Evolutionary conservation across 176 grass and related monocot species (phyloP).

Genomic region (Paspalum notatum): DNA sequence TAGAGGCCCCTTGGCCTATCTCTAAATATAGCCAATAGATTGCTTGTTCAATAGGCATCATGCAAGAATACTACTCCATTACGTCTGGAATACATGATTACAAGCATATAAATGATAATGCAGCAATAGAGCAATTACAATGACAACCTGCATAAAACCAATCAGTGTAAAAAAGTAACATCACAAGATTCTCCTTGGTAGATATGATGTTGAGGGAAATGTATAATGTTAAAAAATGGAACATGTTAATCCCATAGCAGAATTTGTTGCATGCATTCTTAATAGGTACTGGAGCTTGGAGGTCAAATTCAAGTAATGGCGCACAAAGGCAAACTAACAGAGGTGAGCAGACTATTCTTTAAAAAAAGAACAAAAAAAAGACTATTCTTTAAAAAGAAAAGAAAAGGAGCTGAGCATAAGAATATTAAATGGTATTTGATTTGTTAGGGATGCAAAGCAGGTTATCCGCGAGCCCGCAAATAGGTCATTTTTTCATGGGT

Average conservation of each 20-base stretch:
- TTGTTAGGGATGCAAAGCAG: not conserved
- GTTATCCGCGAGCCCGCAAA: too few relatives aligned
- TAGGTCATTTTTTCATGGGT: too few relatives aligned
- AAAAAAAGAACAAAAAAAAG: too few relatives aligned
- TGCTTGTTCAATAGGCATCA: not conserved
- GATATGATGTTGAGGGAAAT: not conserved
- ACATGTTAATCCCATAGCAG: not conserved
- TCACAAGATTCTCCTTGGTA: not conserved
- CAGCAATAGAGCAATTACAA: not conserved
- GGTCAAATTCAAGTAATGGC: not conserved
- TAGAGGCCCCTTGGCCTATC: too few relatives aligned
- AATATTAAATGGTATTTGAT: not conserved
- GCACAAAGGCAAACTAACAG: not conserved
- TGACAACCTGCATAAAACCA: not conserved
- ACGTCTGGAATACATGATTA: not conserved
- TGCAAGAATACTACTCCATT: not conserved
- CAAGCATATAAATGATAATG: conserved; percentile 5
- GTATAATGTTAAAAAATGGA: not conserved
- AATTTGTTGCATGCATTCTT: not conserved
- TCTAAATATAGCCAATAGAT: conserved; percentile 13
- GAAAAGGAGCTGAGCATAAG: not conserved
- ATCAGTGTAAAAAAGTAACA: not conserved
- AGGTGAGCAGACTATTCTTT: not conserved
- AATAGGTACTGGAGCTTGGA: conserved; percentile 20
- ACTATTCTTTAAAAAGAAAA: not conserved